Evolutionary conservation across 176 grass and related monocot genomes (phyloP).

Genomic region (Cenchrus fungigraminus): DNA sequence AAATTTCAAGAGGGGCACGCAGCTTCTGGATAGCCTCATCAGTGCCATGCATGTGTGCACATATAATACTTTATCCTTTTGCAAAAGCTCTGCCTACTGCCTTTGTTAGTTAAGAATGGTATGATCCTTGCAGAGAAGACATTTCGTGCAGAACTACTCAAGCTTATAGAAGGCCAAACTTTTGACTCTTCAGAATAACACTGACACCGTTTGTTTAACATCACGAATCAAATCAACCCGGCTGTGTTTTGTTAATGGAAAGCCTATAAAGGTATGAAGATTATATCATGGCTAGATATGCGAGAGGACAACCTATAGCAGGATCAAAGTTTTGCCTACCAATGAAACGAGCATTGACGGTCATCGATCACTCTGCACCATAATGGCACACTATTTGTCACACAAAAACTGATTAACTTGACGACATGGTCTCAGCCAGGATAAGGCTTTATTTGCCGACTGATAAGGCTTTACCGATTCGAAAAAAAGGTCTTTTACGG

Average conservation of each 20-base stretch:
- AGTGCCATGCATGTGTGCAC: not conserved
- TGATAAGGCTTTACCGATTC: too few relatives aligned
- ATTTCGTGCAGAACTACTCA: conserved; percentile 30
- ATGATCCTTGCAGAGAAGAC: conserved; percentile 1
- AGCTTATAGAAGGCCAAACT: not conserved
- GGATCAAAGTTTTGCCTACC: not conserved
- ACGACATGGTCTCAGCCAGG: too few relatives aligned
- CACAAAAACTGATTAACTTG: too few relatives aligned
- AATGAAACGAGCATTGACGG: not conserved
- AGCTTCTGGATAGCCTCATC: conserved; percentile 22
- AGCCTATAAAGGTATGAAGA: not conserved
- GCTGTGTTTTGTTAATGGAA: not conserved
- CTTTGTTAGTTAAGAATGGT: conserved; percentile 27
- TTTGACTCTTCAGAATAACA: conserved; percentile 15
- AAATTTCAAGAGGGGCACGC: conserved; percentile 13
- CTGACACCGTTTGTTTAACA: conserved; percentile 6
- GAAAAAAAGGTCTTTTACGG: too few relatives aligned
- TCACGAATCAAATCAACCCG: not conserved
- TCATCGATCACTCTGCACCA: not conserved
- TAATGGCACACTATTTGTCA: not conserved
- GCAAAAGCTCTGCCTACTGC: not conserved
- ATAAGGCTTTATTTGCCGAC: too few relatives aligned
- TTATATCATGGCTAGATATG: not conserved
- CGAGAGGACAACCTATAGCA: not conserved
- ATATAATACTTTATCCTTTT: conserved; percentile 26